Conservation (phyloP, 108 stramenopile genomes). For the Pseudonitzschia multiseries region DNA sequence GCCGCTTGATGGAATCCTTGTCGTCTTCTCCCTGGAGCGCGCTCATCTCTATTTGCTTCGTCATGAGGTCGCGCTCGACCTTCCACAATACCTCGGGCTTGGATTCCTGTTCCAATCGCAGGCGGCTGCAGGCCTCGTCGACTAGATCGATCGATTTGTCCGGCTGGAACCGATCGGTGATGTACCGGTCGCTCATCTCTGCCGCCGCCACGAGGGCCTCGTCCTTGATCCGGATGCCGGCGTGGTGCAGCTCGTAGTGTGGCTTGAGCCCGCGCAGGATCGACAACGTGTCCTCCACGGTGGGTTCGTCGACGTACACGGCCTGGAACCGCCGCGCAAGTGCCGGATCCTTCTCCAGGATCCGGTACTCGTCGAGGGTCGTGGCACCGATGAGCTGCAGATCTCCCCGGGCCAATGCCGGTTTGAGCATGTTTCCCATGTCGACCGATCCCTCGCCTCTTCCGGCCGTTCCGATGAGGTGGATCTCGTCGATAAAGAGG, state of each 20-base stretch:
- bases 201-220: slow-evolving; percentile 93
- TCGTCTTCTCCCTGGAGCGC: slow-evolving; percentile 71
- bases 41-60: slow-evolving; percentile 78
- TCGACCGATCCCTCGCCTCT: slow-evolving; percentile 45
- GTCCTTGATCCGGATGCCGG: slow-evolving; percentile 89
- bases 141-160: slow-evolving; percentile 94
- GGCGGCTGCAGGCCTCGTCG: slow-evolving; percentile 88
- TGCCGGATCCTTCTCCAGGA: slow-evolving; percentile 94
- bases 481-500: slow-evolving; percentile 96
- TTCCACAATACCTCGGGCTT: slow-evolving; percentile 83
- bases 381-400: slow-evolving; percentile 95
- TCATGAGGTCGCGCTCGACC: slow-evolving; percentile 70
- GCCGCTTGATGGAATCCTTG: slow-evolving; percentile 45
- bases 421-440: slow-evolving; percentile 94
- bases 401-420: slow-evolving; percentile 92
- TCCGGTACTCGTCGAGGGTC: slow-evolving; percentile 93
- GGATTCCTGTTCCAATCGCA: slow-evolving; percentile 76
- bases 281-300: slow-evolving; percentile 89
- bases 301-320: slow-evolving; percentile 90
- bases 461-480: slow-evolving; percentile 92
- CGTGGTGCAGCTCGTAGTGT: slow-evolving; percentile 90
- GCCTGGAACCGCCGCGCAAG: slow-evolving; percentile 95
- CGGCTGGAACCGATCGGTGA: slow-evolving; percentile 90
- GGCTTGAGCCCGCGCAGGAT: slow-evolving; percentile 94
- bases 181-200: slow-evolving; percentile 89